Conservation (phyloP, 768 basidiomycete species). For the Lactifluus hygrophoroides region DNA sequence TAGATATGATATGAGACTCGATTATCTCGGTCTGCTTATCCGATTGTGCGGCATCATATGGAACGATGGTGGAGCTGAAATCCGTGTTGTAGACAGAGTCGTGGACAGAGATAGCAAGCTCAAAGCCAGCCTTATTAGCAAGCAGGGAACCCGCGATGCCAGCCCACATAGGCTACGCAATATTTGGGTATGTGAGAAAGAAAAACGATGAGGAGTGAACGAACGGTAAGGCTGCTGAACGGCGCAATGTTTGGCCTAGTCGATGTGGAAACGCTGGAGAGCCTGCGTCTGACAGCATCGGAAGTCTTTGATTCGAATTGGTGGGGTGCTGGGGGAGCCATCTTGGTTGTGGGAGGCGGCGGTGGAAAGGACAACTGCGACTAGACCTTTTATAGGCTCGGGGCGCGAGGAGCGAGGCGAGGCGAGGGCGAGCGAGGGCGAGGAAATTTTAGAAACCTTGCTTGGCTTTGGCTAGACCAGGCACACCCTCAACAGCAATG, state of each 20-base stretch:
- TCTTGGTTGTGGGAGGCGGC: slow-evolving; percentile 34
- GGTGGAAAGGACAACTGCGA: slow-evolving; percentile 18
- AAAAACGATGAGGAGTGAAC: slow-evolving; percentile 23
- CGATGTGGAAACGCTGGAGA: slow-evolving; percentile 47
- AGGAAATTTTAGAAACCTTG: too few species aligned
- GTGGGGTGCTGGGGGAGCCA: slow-evolving; percentile 21
- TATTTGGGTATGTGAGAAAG: slow-evolving; percentile 22
- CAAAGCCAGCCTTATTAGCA: slow-evolving; percentile 51
- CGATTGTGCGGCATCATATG: slow-evolving; percentile 42
- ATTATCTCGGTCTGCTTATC: slow-evolving; percentile 52
- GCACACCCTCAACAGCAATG: background rate
- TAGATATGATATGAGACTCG: slow-evolving; percentile 54
- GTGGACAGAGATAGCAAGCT: slow-evolving; percentile 73
- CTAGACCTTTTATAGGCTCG: slow-evolving; percentile 7
- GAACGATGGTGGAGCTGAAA: slow-evolving; percentile 50
- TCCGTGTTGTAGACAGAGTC: slow-evolving; percentile 83
- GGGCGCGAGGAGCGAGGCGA: slow-evolving; percentile 7
- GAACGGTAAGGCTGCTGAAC: slow-evolving; percentile 59
- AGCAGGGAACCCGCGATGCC: slow-evolving; percentile 60
- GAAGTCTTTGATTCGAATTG: slow-evolving; percentile 60
- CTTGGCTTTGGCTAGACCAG: background rate
- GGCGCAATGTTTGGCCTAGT: slow-evolving; percentile 47
- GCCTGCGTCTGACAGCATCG: slow-evolving; percentile 53
- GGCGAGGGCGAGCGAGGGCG: background rate
- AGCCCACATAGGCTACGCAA: slow-evolving; percentile 78